Conservation (phyloP, 73 alveolate species). For the Paramecium bursaria region DNA sequence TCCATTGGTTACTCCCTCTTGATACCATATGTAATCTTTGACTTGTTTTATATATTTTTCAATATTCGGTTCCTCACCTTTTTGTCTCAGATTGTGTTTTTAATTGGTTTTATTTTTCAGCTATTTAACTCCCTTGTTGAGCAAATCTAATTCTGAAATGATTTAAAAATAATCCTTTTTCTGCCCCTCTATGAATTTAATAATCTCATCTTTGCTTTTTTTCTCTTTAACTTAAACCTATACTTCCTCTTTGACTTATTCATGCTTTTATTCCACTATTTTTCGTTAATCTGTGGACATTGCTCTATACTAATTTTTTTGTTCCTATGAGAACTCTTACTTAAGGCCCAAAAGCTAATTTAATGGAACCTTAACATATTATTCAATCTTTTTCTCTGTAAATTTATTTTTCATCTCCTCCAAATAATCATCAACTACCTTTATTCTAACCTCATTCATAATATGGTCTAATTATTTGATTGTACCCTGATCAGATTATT, state of each 20-base stretch:
- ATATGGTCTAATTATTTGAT: too few species aligned
- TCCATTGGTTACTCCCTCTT: constrained; percentile 4
- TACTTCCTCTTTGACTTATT: neutral
- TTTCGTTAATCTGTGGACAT: constrained; percentile 16
- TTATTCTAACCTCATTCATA: too few species aligned
- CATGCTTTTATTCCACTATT: constrained; percentile 7
- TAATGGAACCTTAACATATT: too few species aligned
- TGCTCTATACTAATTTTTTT: too few species aligned
- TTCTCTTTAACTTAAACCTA: neutral
- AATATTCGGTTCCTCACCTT: constrained; percentile 29
- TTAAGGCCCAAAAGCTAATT: too few species aligned
- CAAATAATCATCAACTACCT: too few species aligned
- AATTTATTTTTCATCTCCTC: too few species aligned
- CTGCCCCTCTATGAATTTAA: neutral
- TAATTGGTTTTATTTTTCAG: constrained; percentile 17
- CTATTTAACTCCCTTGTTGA: constrained; percentile 30
- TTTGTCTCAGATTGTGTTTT: constrained; percentile 6
- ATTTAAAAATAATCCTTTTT: constrained; percentile 43
- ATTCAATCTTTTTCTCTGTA: too few species aligned
- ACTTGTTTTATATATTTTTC: constrained; percentile 19
- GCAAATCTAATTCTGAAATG: constrained; percentile 25
- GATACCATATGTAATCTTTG: constrained; percentile 35
- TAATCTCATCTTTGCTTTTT: constrained; percentile 7
- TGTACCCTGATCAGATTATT: too few species aligned
- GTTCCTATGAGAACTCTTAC: too few species aligned